Evolutionary conservation across 176 grass and related monocot species (phyloP), one percentile per base, ranked within the genome.

Genomic region (Rhynchospora pubera): DNA sequence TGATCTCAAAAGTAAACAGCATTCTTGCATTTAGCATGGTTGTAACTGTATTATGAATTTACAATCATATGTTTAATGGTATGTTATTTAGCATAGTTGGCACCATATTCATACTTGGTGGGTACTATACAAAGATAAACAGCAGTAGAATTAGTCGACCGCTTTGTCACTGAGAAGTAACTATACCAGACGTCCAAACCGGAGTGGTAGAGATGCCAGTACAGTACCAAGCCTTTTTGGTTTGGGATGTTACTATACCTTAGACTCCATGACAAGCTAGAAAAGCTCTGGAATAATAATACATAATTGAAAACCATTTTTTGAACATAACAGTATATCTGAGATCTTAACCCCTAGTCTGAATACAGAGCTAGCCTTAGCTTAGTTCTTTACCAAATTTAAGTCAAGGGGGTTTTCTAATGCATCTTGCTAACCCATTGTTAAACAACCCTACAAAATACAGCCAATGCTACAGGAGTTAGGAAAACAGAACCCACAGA

Each of bases 401-500:
- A 68, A 42, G 65, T 44, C 14, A 48, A 10, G 5, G n/a, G 47
- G 68, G 23, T 72, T 50, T 72, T 72, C 8, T 11, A 72, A 50
- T 6, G 9, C 47, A 23, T 71, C 18, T 71, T 76, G 13, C 71
- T 32, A 24, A 26, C 30, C 30, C 50, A 57, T 65, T 12, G 67
- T 13, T 45, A 45, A 48, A 72, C 68, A 72, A 72, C 44, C 0
- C 50, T 77, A 14, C 34, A 42, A 83, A 63, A 77, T 5, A 65
- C 73, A 98, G 95, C 95, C 95, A 19, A 82, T 98, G 92, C 95
- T 98, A 88, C 95, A 98, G 88, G 95, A 98, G 65, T 66, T 98
- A 52, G 90, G 90, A 77, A 98, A 98, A 73, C 95, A 98, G 85
- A 98, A 98, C 76, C 95, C 95, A n/a, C 95, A 93, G 69, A 88